Base-by-base conservation (phyloP, 129 eudicot species). In the Deinandra increscens region DNA sequence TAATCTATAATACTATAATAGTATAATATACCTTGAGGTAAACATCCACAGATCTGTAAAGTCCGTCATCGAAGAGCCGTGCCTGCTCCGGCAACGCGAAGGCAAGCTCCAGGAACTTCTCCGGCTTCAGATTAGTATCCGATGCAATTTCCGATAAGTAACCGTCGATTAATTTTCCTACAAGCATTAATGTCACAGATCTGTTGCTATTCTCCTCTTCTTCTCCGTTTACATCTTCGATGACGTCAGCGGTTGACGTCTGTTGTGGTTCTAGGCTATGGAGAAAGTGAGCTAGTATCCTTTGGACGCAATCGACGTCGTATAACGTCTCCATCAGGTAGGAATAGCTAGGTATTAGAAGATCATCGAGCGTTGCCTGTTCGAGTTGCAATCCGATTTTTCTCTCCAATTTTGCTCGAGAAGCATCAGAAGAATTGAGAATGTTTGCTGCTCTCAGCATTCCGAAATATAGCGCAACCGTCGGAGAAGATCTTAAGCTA, bases 1-100 rank as follows among this genome's bases (percentile, higher is more conserved):
- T 65, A 45, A 53, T n/a, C n/a, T n/a, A n/a, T n/a, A n/a, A n/a
- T n/a, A n/a, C n/a, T n/a, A n/a, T n/a, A n/a, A n/a, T n/a, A n/a
- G n/a, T n/a, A n/a, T n/a, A n/a, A n/a, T n/a, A n/a, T 81, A 91
- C 97, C 85, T 94, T 94, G 78, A 94, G 93, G 69, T 89, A 94
- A 54, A 94, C 89, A 62, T 94, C 99, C 5, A 94, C 96, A 7
- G 96, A 88, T 80, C 99, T 80, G 76, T 94, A 94, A 9, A 94
- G 93, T 36, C 99, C 97, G 71, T 94, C 99, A 65, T 94, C 93
- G 22, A 72, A 94, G 42, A 89, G 73, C 63, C 99, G 68, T 19
- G 96, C 91, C 14, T 82, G 81, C 4, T 87, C 96, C 45, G 99
- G 99, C 56, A 89, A 63, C 3, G 91, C 63, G 4, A 85, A 59